These are phyloP conservation scores for Allium cepa DNA, from an alignment of 106 monocot genomes.

Conservation along the genomic window DNA sequence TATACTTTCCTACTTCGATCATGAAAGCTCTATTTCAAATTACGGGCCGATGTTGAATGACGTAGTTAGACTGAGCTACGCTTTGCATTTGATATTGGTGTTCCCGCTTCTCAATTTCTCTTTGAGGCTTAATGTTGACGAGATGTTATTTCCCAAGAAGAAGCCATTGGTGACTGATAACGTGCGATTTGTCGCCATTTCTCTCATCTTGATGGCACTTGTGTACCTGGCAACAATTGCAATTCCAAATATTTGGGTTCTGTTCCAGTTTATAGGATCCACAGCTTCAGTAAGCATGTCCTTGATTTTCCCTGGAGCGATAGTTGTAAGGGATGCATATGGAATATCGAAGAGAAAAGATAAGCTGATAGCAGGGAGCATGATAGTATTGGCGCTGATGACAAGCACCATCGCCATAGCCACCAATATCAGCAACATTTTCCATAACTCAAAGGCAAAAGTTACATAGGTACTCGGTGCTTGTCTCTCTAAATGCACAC, in stretches of 20 bases:
- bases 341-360: slow-evolving; percentile 52
- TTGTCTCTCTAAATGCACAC: too few relatives aligned
- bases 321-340: slow-evolving; percentile 79
- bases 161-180: slow-evolving; percentile 18
- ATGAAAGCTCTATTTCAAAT: slow-evolving; percentile 17
- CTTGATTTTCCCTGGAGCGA: slow-evolving; percentile 76
- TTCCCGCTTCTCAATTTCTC: slow-evolving; percentile 82
- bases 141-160: slow-evolving; percentile 47
- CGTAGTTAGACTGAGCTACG: slow-evolving; percentile 80
- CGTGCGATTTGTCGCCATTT: slow-evolving; percentile 40
- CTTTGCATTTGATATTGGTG: slow-evolving; percentile 73
- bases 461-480: too few relatives aligned
- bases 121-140: slow-evolving; percentile 69
- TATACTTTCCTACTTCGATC: slow-evolving; percentile 75
- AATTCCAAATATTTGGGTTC: slow-evolving; percentile 82
- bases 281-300: slow-evolving; percentile 80
- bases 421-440: slow-evolving; percentile 20
- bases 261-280: slow-evolving; percentile 81
- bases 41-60: slow-evolving; percentile 42
- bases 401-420: slow-evolving; percentile 65
- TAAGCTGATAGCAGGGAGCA: slow-evolving; percentile 45
- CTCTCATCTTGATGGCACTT: slow-evolving; percentile 30
- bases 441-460: too few relatives aligned
- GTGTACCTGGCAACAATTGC: slow-evolving; percentile 61
- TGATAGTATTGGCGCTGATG: slow-evolving; percentile 59